A percentile compares a stretch with the other conserved stretches of the same genome.
phyloP scores from a whole-genome alignment of 768 basidiomycete species.

The Rhizopogon vesiculosus region DNA sequence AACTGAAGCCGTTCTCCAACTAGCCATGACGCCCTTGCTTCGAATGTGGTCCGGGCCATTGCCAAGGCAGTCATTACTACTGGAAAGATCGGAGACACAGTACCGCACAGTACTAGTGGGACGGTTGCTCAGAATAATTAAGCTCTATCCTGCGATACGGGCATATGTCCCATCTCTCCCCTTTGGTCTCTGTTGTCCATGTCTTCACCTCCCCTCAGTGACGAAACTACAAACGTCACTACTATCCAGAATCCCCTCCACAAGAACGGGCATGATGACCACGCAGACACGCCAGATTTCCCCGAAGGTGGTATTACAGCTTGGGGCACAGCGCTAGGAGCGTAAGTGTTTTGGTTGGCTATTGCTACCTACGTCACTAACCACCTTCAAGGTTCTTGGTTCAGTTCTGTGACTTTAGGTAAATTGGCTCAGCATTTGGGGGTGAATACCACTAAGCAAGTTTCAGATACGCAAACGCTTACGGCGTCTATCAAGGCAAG shows the following conservation, averaged over 20 bases:
- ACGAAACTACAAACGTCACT: background rate
- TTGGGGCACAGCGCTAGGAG: slow-evolving; percentile 19
- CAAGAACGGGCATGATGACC: background rate
- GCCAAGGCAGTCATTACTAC: too few species aligned
- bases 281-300: background rate
- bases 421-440: background rate
- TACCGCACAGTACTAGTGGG: too few species aligned
- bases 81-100: too few species aligned
- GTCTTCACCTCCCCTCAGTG: background rate
- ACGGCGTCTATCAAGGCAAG: slow-evolving; percentile 38
- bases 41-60: too few species aligned
- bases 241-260: background rate
- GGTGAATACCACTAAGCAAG: background rate
- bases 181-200: background rate
- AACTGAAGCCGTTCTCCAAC: too few species aligned
- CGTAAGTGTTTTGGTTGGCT: slow-evolving; percentile 9
- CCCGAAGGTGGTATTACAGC: slow-evolving; percentile 22
- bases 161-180: background rate
- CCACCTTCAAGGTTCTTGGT: slow-evolving; percentile 24
- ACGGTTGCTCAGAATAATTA: background rate
- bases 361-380: background rate
- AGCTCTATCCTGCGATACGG: background rate
- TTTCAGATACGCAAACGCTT: slow-evolving; percentile 30
- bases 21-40: too few species aligned
- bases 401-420: slow-evolving; percentile 34